A percentile compares a stretch with the other conserved stretches of the same genome.
Evolutionary conservation across 805 yeast species (phyloP).

Genomic region (Yamadazyma philogaea): DNA sequence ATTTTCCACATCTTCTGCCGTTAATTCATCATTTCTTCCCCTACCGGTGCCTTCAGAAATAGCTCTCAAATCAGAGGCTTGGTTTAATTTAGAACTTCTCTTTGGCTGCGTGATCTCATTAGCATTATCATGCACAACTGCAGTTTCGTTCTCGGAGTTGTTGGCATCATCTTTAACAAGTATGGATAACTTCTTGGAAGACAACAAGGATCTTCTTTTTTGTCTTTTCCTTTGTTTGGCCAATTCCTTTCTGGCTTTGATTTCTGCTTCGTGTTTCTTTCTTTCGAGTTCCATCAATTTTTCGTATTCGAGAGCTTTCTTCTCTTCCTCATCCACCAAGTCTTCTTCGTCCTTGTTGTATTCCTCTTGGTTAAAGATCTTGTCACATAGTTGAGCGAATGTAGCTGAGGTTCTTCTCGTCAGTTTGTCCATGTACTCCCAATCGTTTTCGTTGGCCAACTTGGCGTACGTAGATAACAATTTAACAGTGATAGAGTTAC

Average conservation of each 20-base stretch:
- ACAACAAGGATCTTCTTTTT: conserved; percentile 38
- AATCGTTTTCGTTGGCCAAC: conserved; percentile 58
- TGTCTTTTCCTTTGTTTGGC: conserved; percentile 44
- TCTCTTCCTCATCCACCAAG: conserved; percentile 42
- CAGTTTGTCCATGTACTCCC: conserved; percentile 69
- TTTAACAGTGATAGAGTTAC: conserved; percentile 71
- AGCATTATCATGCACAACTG: conserved; percentile 21
- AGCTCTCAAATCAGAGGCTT: conserved; percentile 25
- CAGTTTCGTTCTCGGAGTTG: conserved; percentile 26
- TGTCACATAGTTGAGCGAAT: conserved; percentile 75
- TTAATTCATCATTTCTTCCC: conserved; percentile 33
- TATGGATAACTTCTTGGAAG: conserved; percentile 36
- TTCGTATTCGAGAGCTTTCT: conserved; percentile 44
- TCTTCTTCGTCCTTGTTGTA: conserved; percentile 49
- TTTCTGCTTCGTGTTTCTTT: conserved; percentile 52
- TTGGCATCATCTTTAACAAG: conserved; percentile 34
- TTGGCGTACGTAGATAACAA: conserved; percentile 71
- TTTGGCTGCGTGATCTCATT: conserved; percentile 33
- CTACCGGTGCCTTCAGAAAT: conserved; percentile 32
- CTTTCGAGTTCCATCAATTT: conserved; percentile 45
- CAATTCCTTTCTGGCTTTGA: conserved; percentile 44
- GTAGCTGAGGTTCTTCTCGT: conserved; percentile 75
- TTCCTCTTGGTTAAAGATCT: conserved; percentile 66
- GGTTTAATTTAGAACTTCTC: conserved; percentile 27
- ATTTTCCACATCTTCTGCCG: conserved; percentile 43